phyloP scores from a whole-genome alignment of 768 basidiomycete genomes.

The Amyloporia xantha region DNA sequence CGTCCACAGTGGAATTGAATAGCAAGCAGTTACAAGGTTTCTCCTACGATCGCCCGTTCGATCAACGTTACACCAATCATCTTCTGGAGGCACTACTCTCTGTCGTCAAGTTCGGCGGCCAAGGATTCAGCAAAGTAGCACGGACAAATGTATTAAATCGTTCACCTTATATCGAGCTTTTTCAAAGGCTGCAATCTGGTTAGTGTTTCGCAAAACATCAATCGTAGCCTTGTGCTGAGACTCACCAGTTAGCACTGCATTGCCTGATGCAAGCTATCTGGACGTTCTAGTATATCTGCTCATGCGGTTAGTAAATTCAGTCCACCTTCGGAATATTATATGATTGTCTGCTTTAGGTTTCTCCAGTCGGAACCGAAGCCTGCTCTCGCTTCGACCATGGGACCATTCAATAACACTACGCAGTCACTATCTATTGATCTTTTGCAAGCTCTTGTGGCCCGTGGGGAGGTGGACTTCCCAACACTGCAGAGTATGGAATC shows the following conservation, averaged over 20 bases:
- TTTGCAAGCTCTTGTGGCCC: slow-evolving; percentile 72
- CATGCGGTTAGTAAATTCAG: slow-evolving; percentile 45
- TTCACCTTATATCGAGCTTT: slow-evolving; percentile 55
- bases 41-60: slow-evolving; percentile 67
- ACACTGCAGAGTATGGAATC: slow-evolving; percentile 62
- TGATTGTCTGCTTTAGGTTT: slow-evolving; percentile 38
- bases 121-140: slow-evolving; percentile 76
- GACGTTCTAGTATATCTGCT: slow-evolving; percentile 72
- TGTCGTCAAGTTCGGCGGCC: slow-evolving; percentile 82
- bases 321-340: not conserved
- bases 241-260: slow-evolving; percentile 10
- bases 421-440: slow-evolving; percentile 77
- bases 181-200: slow-evolving; percentile 59
- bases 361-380: slow-evolving; percentile 71
- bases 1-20: slow-evolving; percentile 44
- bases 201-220: slow-evolving; percentile 13
- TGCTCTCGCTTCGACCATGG: slow-evolving; percentile 43
- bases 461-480: slow-evolving; percentile 67
- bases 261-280: slow-evolving; percentile 56
- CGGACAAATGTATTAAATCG: slow-evolving; percentile 56
- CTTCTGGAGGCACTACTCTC: slow-evolving; percentile 72
- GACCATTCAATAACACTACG: slow-evolving; percentile 51
- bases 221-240: not conserved
- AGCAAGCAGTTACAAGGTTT: slow-evolving; percentile 64
- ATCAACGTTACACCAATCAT: slow-evolving; percentile 67